Conservation (phyloP, 495 filamentous ascomycete genomes). For the Thermochaetoides thermophila region DNA sequence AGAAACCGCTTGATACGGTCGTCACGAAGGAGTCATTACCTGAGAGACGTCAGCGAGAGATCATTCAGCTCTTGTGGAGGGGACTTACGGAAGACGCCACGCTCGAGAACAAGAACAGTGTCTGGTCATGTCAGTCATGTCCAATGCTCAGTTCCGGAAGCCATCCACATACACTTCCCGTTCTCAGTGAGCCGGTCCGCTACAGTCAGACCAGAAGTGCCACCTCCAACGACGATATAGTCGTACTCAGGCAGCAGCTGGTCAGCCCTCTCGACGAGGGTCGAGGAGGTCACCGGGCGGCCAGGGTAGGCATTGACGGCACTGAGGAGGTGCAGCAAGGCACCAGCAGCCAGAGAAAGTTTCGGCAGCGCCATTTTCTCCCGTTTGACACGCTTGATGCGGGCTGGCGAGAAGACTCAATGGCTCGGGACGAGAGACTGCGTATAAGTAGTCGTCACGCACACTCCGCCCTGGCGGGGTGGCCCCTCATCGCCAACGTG, state of each 20-base stretch:
- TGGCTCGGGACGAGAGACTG: too few species aligned
- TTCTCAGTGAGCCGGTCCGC: slow-evolving; percentile 29
- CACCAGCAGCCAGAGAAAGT: background rate
- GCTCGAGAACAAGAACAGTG: slow-evolving; percentile 11
- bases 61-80: too few species aligned
- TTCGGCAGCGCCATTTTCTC: background rate
- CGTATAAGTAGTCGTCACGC: too few species aligned
- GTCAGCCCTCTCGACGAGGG: background rate
- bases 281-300: background rate
- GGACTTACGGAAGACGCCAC: slow-evolving; percentile 7
- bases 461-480: too few species aligned
- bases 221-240: slow-evolving; percentile 25
- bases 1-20: slow-evolving; percentile 4
- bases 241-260: slow-evolving; percentile 12
- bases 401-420: background rate
- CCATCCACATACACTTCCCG: slow-evolving; percentile 3
- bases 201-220: slow-evolving; percentile 29
- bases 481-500: too few species aligned
- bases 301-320: background rate
- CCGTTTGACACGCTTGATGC: background rate
- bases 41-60: too few species aligned
- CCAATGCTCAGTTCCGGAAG: background rate
- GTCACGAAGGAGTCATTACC: too few species aligned
- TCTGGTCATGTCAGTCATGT: slow-evolving; percentile 2
- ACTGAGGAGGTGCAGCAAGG: background rate